A percentile compares a stretch with the other conserved stretches of the same genome.
These are phyloP conservation scores for Zangia roseola DNA, from an alignment of 768 basidiomycete genomes.

Conservation along the genomic window DNA sequence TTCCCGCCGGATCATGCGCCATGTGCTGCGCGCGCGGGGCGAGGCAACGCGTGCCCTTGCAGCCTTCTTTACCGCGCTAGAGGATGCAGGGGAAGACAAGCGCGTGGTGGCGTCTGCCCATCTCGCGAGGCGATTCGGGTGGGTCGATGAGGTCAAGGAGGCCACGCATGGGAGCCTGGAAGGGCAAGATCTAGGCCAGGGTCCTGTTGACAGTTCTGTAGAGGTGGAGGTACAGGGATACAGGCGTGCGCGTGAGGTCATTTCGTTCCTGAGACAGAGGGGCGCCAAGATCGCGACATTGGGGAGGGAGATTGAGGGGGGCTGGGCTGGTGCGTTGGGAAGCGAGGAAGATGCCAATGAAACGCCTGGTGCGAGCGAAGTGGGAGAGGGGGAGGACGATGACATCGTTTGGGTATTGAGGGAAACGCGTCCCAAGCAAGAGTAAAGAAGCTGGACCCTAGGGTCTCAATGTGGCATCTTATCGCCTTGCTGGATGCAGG, in stretches of 20 bases:
- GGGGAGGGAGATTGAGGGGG: conserved; percentile 47
- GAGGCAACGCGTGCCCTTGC: conserved; percentile 79
- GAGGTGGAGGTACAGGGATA: conserved; percentile 43
- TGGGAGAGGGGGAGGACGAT: conserved; percentile 26
- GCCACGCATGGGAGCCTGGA: conserved; percentile 3
- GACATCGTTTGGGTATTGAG: conserved; percentile 34
- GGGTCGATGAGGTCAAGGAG: conserved; percentile 33
- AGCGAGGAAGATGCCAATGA: conserved; percentile 45
- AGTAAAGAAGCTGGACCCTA: conserved; percentile 8
- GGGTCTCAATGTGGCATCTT: conserved; percentile 10
- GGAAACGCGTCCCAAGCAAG: conserved; percentile 9
- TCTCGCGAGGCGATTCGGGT: conserved; percentile 44
- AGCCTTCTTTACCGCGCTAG: conserved; percentile 66
- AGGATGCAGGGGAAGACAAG: conserved; percentile 45
- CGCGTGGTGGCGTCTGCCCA: conserved; percentile 47
- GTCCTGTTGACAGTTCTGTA: conserved; percentile 9
- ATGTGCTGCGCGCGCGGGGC: conserved; percentile 83
- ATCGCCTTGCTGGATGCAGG: conserved; percentile 1
- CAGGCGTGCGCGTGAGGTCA: conserved; percentile 69
- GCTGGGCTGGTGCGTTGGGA: conserved; percentile 65
- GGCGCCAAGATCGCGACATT: conserved; percentile 70
- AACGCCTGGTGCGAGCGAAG: conserved; percentile 24
- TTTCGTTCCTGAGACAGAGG: conserved; percentile 61
- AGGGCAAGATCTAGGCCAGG: conserved; percentile 26
- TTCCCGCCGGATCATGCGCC: conserved; percentile 81